A percentile compares a stretch with the other conserved stretches of the same genome.
phyloP scores from a whole-genome alignment of 2,329 filamentous ascomycete species.

The Hypoxylon sp. region DNA sequence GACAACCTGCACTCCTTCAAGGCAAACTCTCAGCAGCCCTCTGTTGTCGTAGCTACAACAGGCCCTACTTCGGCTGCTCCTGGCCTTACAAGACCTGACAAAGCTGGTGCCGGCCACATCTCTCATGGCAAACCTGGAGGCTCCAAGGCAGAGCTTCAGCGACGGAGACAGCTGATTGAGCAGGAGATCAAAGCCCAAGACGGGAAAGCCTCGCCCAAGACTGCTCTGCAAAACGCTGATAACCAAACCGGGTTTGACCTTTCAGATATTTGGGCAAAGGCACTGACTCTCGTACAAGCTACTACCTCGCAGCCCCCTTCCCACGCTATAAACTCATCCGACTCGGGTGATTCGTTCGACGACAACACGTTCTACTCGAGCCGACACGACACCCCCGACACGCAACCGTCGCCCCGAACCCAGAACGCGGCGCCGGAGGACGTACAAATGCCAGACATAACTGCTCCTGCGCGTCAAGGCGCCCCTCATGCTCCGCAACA shows the following conservation, averaged over 20 bases:
- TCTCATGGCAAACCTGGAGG: constrained; percentile 87
- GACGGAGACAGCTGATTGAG: constrained; percentile 85
- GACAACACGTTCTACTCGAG: constrained; percentile 97
- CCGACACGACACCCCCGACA: constrained; percentile 79
- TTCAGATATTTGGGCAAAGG: constrained; percentile 75
- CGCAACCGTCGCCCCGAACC: constrained; percentile 56
- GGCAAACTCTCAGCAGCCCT: constrained; percentile 49
- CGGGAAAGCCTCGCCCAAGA: constrained; percentile 55
- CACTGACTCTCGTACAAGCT: constrained; percentile 74
- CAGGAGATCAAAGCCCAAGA: constrained; percentile 78
- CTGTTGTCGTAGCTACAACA: constrained; percentile 39
- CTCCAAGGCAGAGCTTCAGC: constrained; percentile 79
- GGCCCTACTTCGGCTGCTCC: constrained; percentile 43
- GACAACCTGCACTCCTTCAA: constrained; percentile 48
- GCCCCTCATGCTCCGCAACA: constrained; percentile 35
- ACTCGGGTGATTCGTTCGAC: constrained; percentile 82
- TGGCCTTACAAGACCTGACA: constrained; percentile 52
- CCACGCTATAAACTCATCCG: constrained; percentile 64
- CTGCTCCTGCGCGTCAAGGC: constrained; percentile 48
- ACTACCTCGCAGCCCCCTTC: constrained; percentile 66
- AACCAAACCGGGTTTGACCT: constrained; percentile 72
- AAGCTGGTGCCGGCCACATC: constrained; percentile 80
- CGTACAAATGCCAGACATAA: constrained; percentile 49
- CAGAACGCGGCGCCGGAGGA: constrained; percentile 54
- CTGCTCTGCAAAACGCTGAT: constrained; percentile 54